Evolutionary conservation across 768 basidiomycete genomes (phyloP), one percentile per base, ranked within the genome.

Genomic region (Astraeus odoratus): DNA sequence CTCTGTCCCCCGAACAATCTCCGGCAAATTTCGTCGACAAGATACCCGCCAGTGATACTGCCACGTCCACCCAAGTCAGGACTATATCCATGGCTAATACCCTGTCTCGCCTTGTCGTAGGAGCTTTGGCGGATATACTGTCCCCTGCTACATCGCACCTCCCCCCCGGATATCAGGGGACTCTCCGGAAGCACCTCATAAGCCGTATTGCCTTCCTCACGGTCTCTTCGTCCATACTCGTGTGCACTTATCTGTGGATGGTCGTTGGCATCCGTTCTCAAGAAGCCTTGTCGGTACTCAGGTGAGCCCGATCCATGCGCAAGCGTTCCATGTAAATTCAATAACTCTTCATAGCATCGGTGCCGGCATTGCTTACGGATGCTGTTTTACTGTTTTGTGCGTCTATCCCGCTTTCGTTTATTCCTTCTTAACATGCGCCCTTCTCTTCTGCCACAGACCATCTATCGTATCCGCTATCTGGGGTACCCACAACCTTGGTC

Each of bases 21-120:
- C 29, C 43, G 16, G 43, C 51, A 26, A 23, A 25, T 24, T 3
- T 51, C 30, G 26, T 44, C 41, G 18, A 39, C 20, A 48, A 51
- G 34, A 48, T 50, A 20, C 47, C 61, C 16, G 57, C 64, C 13
- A 51, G 65, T 15, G 63, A 69, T 35, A 51, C 58, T n/a, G 61
- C 65, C 25, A 73, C 80, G 3, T 67, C 81, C 5, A 70, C 68
- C 13, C 86, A 90, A 70, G 83, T 91, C 12, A 78, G 78, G 44
- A 62, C 81, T 7, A 66, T 90, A 42, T 84, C 88, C 10, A 51
- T 83, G 23, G 72, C 78, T 30, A 91, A 89, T 56, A 91, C 86
- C 1, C 26, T 77, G 8, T 78, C 85, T 3, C 81, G 88, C 8
- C 70, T 91, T 9, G 29, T 80, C 16, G 65, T 78, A 6, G 88